A percentile compares a stretch with the other conserved stretches of the same genome.
These are phyloP conservation scores for Claviceps sorghi DNA, from an alignment of 2,329 filamentous ascomycete genomes.

Conservation along the genomic window DNA sequence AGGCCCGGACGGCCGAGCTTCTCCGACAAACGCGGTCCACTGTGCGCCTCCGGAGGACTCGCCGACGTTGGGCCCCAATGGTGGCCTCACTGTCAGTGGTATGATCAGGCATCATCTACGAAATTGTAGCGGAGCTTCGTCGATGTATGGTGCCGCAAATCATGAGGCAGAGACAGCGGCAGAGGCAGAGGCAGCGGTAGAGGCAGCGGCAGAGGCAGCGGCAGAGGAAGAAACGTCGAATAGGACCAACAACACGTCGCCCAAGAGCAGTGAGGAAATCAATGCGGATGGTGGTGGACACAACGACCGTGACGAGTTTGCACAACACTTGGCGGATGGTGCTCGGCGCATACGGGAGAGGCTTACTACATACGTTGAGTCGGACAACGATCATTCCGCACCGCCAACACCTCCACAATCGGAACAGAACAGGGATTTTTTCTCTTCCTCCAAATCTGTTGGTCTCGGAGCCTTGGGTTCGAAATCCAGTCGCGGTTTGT, in stretches of 20 bases:
- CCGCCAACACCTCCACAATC: slow-evolving; percentile 19
- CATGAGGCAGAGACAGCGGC: slow-evolving; percentile 11
- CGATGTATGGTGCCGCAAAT: slow-evolving; percentile 47
- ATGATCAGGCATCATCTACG: slow-evolving; percentile 77
- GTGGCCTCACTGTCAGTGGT: slow-evolving; percentile 66
- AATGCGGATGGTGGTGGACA: not conserved
- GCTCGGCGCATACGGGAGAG: slow-evolving; percentile 59
- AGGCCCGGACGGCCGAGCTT: slow-evolving; percentile 13
- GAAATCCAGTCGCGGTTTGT: slow-evolving; percentile 53
- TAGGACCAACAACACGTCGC: not conserved
- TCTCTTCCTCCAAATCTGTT: slow-evolving; percentile 28
- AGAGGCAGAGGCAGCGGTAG: slow-evolving; percentile 3
- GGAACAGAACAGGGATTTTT: slow-evolving; percentile 20
- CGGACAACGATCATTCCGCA: slow-evolving; percentile 30
- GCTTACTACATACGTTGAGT: slow-evolving; percentile 53
- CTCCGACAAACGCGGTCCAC: slow-evolving; percentile 10
- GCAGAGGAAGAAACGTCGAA: not conserved
- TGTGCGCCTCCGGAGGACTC: slow-evolving; percentile 42
- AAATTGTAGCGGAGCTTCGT: slow-evolving; percentile 67
- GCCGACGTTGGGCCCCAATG: slow-evolving; percentile 58
- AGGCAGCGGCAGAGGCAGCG: slow-evolving; percentile 6
- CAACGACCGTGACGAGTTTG: slow-evolving; percentile 53
- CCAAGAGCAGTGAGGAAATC: not conserved
- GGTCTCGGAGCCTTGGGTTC: slow-evolving; percentile 49
- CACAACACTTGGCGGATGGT: slow-evolving; percentile 55